A percentile compares a stretch with the other conserved stretches of the same genome.
These are phyloP conservation scores for Phaseolus lunatus DNA, from an alignment of 306 rosid genomes.

Conservation along the genomic window DNA sequence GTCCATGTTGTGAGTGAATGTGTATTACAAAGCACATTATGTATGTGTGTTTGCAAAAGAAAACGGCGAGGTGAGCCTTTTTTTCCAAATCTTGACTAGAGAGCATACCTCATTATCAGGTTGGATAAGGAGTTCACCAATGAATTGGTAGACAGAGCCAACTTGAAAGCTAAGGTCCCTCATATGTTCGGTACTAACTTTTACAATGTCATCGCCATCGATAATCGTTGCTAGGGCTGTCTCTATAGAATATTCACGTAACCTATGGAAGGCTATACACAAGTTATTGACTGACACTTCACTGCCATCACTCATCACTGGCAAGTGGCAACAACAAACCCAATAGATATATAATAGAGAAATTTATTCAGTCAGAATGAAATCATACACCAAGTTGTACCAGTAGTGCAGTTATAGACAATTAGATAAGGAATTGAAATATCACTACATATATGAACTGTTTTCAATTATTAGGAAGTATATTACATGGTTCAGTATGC, in stretches of 20 bases:
- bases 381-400: constrained; percentile 35
- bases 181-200: constrained; percentile 65
- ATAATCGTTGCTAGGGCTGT: constrained; percentile 65
- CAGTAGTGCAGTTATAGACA: neutral
- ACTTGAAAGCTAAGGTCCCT: constrained; percentile 66
- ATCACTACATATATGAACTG: constrained; percentile 31
- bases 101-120: constrained; percentile 66
- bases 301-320: neutral
- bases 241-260: constrained; percentile 67
- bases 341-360: constrained; percentile 11
- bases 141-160: constrained; percentile 83
- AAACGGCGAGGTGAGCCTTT: neutral
- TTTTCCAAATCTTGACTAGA: constrained; percentile 12
- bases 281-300: constrained; percentile 29
- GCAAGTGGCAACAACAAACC: neutral
- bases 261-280: constrained; percentile 49
- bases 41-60: constrained; percentile 27
- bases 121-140: constrained; percentile 78
- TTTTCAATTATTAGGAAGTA: constrained; percentile 29
- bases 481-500: constrained; percentile 1
- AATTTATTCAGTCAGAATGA: neutral
- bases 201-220: constrained; percentile 62
- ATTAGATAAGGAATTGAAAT: constrained; percentile 19
- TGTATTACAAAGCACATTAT: constrained; percentile 24
- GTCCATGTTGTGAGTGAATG: constrained; percentile 10